phyloP scores from a whole-genome alignment of 208 protist species.

The Wallacemonas sp. region DNA sequence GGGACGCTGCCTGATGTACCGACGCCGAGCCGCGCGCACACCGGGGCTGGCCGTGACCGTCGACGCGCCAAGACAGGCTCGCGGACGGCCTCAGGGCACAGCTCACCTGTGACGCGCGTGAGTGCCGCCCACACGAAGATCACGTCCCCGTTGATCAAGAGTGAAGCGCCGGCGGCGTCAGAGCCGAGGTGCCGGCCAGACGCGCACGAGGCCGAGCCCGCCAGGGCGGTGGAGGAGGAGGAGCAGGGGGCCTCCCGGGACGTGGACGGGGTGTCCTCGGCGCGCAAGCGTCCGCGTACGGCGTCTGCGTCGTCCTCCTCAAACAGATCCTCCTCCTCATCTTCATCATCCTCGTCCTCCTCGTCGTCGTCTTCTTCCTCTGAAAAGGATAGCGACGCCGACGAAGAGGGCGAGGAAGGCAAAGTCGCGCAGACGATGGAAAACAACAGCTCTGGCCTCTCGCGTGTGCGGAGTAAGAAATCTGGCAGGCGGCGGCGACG shows the following conservation, averaged over 20 bases:
- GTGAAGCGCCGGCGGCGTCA: neutral
- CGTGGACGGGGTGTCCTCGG: neutral
- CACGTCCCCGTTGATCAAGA: neutral
- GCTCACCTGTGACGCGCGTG: neutral
- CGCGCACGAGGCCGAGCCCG: no score
- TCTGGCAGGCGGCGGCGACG: slow-evolving; percentile 21
- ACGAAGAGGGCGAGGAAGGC: slow-evolving; percentile 4
- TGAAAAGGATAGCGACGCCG: neutral
- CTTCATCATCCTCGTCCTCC: neutral
- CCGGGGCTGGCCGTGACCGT: neutral
- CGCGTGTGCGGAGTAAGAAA: slow-evolving; percentile 12
- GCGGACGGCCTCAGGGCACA: neutral
- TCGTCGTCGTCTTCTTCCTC: neutral
- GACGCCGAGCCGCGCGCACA: neutral
- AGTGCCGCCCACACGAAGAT: neutral
- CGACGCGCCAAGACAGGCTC: neutral
- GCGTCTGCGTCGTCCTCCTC: neutral
- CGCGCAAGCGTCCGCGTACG: neutral
- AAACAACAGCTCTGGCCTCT: neutral
- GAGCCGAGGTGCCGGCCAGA: no score
- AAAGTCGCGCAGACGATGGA: no score
- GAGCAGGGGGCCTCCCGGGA: neutral
- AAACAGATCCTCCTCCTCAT: neutral
- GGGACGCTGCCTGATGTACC: slow-evolving; percentile 15
- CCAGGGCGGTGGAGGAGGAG: neutral